Evolutionary conservation across 768 basidiomycete species (phyloP), one percentile per base, ranked within the genome.

Genomic region (Suillus bovinus): DNA sequence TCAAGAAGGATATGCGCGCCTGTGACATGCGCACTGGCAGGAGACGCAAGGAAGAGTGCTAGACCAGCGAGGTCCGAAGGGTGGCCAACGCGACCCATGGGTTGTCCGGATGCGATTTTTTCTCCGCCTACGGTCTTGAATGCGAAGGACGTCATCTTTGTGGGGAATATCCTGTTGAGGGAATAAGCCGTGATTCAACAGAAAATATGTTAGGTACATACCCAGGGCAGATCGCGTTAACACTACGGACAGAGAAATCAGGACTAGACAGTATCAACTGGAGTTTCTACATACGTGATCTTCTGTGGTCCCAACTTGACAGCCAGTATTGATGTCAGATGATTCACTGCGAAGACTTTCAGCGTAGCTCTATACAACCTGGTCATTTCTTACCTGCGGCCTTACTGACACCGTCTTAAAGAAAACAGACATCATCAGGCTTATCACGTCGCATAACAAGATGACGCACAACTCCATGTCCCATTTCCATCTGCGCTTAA

Each of bases 201-300:
- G 17, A 10, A 5, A 41, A 47, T 36, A 11, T 24, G 60, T 61
- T 42, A 56, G 24, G 42, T 50, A 64, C 76, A 55, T 71, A 91
- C 90, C 92, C 92, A 0, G 92, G 92, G 46, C 88, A 82, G 58
- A 94, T 91, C 3, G 92, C 91, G 66, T 94, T 94, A 5, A 93
- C 91, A 59, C 89, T 92, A 64, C 8, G 22, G 9, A 65, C 27
- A 60, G 13, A 63, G 14, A 63, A 13, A 56, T 31, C 57, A 57
- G 49, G 8, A 34, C 10, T 36, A 14, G 52, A 57, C 42, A 55
- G 8, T 1, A 54, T 61, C 38, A n/a, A 36, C 20, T 22, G 11
- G 31, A 14, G 14, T 14, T n/a, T n/a, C n/a, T n/a, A n/a, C n/a
- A n/a, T n/a, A n/a, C n/a, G n/a, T n/a, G n/a, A n/a, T n/a, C n/a